Percentiles rank a stretch among this genome's conserved stretches.
Evolutionary conservation across 495 filamentous ascomycete genomes (phyloP).

Genomic region (Aspergillus conjunctus): DNA sequence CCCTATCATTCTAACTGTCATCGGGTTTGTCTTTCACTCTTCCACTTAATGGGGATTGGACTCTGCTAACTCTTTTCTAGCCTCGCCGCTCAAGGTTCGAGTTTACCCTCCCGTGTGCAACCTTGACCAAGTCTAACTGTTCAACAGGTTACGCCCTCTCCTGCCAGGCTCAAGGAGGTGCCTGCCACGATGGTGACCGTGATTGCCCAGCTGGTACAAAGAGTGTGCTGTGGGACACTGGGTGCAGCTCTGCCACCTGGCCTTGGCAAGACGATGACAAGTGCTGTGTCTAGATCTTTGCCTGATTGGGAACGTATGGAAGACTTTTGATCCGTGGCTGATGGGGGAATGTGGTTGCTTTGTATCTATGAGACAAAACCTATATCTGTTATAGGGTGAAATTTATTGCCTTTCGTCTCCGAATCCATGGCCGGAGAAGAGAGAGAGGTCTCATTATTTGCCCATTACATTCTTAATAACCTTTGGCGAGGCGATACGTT

Average conservation of each 20-base stretch:
- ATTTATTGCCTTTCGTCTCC: no score
- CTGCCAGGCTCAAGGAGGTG: constrained; percentile 9
- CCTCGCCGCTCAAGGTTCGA: constrained; percentile 17
- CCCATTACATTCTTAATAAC: no score
- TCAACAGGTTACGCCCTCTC: constrained; percentile 13
- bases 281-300: constrained; percentile 14
- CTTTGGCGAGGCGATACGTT: no score
- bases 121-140: background rate
- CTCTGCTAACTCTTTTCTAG: constrained; percentile 1
- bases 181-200: constrained; percentile 15
- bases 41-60: background rate
- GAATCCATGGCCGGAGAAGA: no score
- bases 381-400: no score
- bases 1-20: background rate
- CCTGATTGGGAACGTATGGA: no score
- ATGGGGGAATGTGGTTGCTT: background rate
- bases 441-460: no score
- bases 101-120: background rate
- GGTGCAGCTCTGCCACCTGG: constrained; percentile 6
- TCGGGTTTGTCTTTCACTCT: constrained; percentile 6
- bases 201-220: constrained; percentile 12
- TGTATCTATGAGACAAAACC: no score
- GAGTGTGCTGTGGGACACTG: constrained; percentile 12
- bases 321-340: no score
- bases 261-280: constrained; percentile 13